Evolutionary conservation across 192 early-diverging fungal genomes (phyloP).

Genomic region (Backusella psychrophila): DNA sequence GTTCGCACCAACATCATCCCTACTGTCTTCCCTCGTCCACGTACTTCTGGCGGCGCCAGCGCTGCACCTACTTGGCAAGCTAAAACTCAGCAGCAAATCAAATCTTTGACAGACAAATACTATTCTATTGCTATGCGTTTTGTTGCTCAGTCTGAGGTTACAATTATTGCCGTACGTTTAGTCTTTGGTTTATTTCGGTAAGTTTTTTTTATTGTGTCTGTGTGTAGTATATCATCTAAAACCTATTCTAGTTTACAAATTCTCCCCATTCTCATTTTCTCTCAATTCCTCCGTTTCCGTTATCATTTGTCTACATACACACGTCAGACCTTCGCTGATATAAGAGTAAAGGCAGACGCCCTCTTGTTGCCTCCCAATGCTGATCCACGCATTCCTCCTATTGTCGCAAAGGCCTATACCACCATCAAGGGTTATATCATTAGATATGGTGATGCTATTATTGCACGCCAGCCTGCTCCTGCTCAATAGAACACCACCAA

Average conservation of each 20-base stretch:
- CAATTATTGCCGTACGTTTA: slow-evolving; percentile 61
- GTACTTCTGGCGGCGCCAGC: slow-evolving; percentile 17
- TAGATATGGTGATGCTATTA: slow-evolving; percentile 30
- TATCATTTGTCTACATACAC: slow-evolving; percentile 61
- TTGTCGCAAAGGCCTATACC: slow-evolving; percentile 41
- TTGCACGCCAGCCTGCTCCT: slow-evolving; percentile 31
- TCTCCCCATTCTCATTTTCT: slow-evolving; percentile 53
- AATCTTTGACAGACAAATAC: slow-evolving; percentile 54
- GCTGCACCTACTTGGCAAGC: slow-evolving; percentile 33
- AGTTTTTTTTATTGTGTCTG: slow-evolving; percentile 12
- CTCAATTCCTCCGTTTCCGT: slow-evolving; percentile 72
- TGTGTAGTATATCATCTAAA: background rate
- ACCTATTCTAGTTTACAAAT: slow-evolving; percentile 16
- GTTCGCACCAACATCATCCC: slow-evolving; percentile 64
- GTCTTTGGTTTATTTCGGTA: slow-evolving; percentile 52
- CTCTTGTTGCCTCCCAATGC: slow-evolving; percentile 42
- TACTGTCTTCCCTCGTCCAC: slow-evolving; percentile 51
- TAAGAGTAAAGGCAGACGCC: slow-evolving; percentile 46
- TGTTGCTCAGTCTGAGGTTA: slow-evolving; percentile 70
- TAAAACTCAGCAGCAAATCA: slow-evolving; percentile 46
- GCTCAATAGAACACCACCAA: slow-evolving; percentile 23
- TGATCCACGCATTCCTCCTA: slow-evolving; percentile 44
- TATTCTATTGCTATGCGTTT: slow-evolving; percentile 61
- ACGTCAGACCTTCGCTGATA: slow-evolving; percentile 39
- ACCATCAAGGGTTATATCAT: slow-evolving; percentile 32